Percentiles rank a stretch among this genome's conserved stretches.
These are phyloP conservation scores for Backusella parvicylindrica DNA, from an alignment of 192 early-diverging fungal species.

Conservation along the genomic window DNA sequence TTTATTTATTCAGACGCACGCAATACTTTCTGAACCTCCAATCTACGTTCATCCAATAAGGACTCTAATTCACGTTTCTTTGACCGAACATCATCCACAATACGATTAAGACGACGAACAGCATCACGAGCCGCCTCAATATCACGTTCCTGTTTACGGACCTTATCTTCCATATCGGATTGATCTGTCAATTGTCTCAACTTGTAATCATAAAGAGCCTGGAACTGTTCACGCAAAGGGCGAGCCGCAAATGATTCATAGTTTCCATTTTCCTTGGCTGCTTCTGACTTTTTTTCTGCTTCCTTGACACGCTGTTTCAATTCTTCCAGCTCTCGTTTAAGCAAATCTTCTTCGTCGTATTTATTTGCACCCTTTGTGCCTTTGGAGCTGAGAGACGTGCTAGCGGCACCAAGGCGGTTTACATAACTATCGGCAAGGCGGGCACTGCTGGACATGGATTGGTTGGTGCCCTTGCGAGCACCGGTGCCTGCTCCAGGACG, in stretches of 20 bases:
- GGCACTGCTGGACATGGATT: conserved; percentile 28
- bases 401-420: conserved; percentile 31
- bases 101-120: conserved; percentile 40
- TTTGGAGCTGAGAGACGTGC: conserved; percentile 29
- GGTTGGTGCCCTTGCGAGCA: conserved; percentile 22
- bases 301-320: conserved; percentile 45
- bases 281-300: conserved; percentile 37
- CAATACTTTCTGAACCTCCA: conserved; percentile 42
- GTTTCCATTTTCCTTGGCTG: conserved; percentile 13
- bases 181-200: conserved; percentile 43
- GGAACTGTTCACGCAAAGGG: conserved; percentile 39
- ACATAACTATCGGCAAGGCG: conserved; percentile 36
- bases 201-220: conserved; percentile 52
- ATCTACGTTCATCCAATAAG: conserved; percentile 42
- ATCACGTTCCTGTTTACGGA: conserved; percentile 48
- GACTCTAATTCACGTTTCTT: conserved; percentile 45
- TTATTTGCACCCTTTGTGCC: conserved; percentile 11
- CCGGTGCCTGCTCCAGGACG: conserved; percentile 27
- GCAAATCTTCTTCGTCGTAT: conserved; percentile 46
- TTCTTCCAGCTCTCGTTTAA: conserved; percentile 40
- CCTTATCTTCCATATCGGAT: conserved; percentile 42
- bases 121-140: conserved; percentile 47
- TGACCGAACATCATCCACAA: conserved; percentile 46
- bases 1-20: conserved; percentile 11
- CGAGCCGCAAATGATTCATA: conserved; percentile 28